Base-by-base conservation (phyloP, 331 rosid genomes). In the Malus hybrid region DNA sequence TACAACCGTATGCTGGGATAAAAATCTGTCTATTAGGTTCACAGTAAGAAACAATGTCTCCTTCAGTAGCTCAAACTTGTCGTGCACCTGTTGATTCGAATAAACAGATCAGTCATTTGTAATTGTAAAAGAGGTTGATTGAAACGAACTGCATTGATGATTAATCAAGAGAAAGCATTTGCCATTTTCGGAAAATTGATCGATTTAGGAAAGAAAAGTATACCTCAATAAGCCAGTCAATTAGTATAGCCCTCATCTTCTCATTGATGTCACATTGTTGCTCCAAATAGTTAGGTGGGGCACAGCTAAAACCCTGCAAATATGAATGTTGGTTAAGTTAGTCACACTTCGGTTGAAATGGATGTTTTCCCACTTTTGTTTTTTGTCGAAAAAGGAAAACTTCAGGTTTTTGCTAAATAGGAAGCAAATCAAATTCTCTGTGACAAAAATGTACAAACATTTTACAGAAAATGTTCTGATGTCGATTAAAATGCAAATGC, bases 161-260 rank as follows among this genome's bases (percentile, higher is more conserved):
- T 57, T 42, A 62, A 28, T 33, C 65, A 50, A 22, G 18, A 22
- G 42, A 65, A 79, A 19, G 42, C 75, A 67, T 66, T 68, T 73
- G 62, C 81, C 78, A 74, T 36, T 63, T 46, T 66, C 53, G 83
- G 68, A 72, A 77, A 73, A 29, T 63, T 84, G 75, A 72, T 80
- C 76, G 29, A 55, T 14, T 24, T 19, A 39, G 74, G 71, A 70
- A 62, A 52, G 46, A 48, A 64, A 75, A 64, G 26, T 39, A 28
- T 82, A 93, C 99, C 94, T 95, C 98, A 81, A 95, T 88, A 36
- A 95, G 98, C 98, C 99, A 95, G 78, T 95, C 99, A 79, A 95
- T 78, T 10, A 95, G 84, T 75, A 95, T 92, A 15, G 97, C 87
- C 66, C 99, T 92, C 99, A 95, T 95, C 89, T 82, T 95, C 83